phyloP scores from a whole-genome alignment of 2,329 filamentous ascomycete species.

The Cladosporium oxysporum region DNA sequence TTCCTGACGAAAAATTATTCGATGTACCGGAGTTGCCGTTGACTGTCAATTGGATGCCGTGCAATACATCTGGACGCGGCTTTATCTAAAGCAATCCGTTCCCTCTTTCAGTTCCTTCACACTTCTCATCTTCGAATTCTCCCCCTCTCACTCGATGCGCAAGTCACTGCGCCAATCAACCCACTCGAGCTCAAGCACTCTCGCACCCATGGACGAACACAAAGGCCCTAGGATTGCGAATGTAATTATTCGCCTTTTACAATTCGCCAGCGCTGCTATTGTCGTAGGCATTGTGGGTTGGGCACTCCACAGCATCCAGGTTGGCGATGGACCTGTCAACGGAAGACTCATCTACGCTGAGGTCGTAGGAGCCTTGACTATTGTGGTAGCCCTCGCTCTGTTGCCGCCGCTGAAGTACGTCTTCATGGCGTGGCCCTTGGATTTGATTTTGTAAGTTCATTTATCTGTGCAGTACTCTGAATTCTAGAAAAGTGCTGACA shows the following conservation, averaged over 20 bases:
- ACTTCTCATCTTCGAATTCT: too few species aligned
- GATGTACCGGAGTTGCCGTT: too few species aligned
- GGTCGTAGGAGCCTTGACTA: not conserved
- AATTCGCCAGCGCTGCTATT: not conserved
- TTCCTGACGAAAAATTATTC: too few species aligned
- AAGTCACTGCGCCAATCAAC: too few species aligned
- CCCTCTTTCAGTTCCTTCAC: too few species aligned
- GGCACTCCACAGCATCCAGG: not conserved
- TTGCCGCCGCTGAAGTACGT: not conserved
- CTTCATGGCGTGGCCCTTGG: not conserved
- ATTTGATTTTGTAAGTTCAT: not conserved
- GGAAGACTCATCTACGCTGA: slow-evolving; percentile 6
- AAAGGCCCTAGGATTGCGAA: not conserved
- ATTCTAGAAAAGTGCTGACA: too few species aligned
- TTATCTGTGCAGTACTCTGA: too few species aligned
- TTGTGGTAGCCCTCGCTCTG: not conserved
- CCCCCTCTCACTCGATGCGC: too few species aligned
- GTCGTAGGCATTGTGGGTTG: slow-evolving; percentile 4
- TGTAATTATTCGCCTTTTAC: not conserved
- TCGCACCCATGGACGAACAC: not conserved
- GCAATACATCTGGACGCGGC: too few species aligned
- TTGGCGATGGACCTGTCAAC: not conserved
- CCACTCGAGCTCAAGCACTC: too few species aligned
- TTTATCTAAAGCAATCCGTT: too few species aligned
- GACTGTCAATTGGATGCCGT: too few species aligned